phyloP scores from a whole-genome alignment of 306 rosid species.

The Prunus fruticosa region DNA sequence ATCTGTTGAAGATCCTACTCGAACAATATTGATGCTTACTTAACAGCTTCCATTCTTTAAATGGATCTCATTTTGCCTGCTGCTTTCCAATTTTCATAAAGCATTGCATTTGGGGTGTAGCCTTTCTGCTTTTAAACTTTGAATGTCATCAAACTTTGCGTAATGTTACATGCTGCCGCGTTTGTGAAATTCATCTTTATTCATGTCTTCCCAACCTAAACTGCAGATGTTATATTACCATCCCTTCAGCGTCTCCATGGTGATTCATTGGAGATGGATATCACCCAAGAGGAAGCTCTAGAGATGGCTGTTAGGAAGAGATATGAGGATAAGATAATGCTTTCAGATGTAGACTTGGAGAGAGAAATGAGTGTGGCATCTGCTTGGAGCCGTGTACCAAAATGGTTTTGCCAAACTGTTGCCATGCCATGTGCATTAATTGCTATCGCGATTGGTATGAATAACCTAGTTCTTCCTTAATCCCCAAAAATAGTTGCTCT shows the following conservation, averaged over 20 bases:
- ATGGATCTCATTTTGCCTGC: background rate
- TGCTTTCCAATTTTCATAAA: background rate
- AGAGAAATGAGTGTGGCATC: constrained; percentile 84
- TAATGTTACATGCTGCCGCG: background rate
- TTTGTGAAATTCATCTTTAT: background rate
- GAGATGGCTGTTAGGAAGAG: constrained; percentile 30
- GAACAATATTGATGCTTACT: background rate
- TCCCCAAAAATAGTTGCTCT: background rate
- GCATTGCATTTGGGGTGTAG: background rate
- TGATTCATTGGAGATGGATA: constrained; percentile 36
- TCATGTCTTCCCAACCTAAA: constrained; percentile 16
- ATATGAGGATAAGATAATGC: constrained; percentile 31
- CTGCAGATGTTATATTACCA: constrained; percentile 69
- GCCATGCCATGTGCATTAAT: constrained; percentile 79
- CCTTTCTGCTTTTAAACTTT: background rate
- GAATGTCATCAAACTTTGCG: background rate
- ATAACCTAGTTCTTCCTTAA: background rate
- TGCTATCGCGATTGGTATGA: constrained; percentile 71
- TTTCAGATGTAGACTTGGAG: constrained; percentile 41
- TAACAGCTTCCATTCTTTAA: background rate
- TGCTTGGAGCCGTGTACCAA: constrained; percentile 72
- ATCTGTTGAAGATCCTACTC: background rate
- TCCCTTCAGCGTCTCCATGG: constrained; percentile 62
- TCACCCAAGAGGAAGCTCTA: constrained; percentile 32
- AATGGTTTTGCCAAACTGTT: constrained; percentile 76